These are phyloP conservation scores for Talaromyces sp. DNA, from an alignment of 2,329 filamentous ascomycete species.

Conservation along the genomic window DNA sequence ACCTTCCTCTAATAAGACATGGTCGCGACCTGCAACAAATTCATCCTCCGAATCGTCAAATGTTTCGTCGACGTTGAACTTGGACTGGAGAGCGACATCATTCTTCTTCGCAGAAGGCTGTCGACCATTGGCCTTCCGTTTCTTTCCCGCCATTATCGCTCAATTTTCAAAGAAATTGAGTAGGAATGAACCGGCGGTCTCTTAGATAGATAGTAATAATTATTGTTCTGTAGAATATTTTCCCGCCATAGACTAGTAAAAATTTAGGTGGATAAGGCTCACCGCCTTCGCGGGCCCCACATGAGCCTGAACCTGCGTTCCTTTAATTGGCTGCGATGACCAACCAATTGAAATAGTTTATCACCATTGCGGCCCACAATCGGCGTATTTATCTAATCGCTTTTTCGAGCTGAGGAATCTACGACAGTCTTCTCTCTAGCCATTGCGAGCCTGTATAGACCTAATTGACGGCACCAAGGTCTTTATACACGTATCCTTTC, in stretches of 20 bases:
- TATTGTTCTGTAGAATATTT: background rate
- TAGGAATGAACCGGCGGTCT: background rate
- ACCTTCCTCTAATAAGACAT: constrained; percentile 77
- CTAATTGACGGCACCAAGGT: background rate
- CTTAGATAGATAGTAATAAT: background rate
- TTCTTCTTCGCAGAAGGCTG: constrained; percentile 26
- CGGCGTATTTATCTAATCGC: background rate
- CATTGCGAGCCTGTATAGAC: background rate
- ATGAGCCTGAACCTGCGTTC: background rate
- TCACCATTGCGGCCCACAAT: background rate
- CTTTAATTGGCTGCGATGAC: background rate
- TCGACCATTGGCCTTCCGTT: constrained; percentile 62
- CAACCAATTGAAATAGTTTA: constrained; percentile 5
- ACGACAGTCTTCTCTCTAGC: background rate
- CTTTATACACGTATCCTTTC: background rate
- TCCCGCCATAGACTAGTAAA: background rate
- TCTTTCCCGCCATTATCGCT: constrained; percentile 35
- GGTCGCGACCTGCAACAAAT: constrained; percentile 81
- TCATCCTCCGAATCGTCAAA: constrained; percentile 93
- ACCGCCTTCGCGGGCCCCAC: constrained; percentile 6
- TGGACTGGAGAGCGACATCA: constrained; percentile 23
- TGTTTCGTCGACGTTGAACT: constrained; percentile 55
- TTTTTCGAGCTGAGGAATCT: background rate
- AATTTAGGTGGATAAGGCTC: constrained; percentile 5
- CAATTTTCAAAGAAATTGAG: constrained; percentile 29